Conservation (phyloP, 2,329 filamentous ascomycete genomes). For the Hymenoscyphus albidus region DNA sequence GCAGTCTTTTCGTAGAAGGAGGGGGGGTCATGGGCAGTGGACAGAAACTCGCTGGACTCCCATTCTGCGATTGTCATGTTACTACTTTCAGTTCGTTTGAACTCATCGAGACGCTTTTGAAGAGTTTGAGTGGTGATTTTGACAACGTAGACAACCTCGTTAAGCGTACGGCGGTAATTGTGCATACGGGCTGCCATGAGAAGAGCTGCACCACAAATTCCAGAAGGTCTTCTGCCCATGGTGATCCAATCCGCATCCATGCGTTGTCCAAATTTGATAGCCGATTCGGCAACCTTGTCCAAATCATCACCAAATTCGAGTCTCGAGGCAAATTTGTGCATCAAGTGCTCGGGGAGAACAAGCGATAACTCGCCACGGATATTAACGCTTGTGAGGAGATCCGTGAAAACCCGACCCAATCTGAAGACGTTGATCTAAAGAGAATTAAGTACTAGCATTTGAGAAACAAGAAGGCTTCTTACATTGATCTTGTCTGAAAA, state of each 20-base stretch:
- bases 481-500: slow-evolving; percentile 75
- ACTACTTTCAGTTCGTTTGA: slow-evolving; percentile 80
- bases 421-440: slow-evolving; percentile 81
- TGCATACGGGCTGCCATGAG: slow-evolving; percentile 97
- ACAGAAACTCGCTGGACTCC: slow-evolving; percentile 65
- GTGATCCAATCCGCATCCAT: slow-evolving; percentile 99
- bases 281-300: slow-evolving; percentile 81
- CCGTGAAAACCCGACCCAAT: slow-evolving; percentile 85
- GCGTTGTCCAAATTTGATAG: slow-evolving; percentile 78
- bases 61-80: slow-evolving; percentile 86
- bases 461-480: slow-evolving; percentile 18
- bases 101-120: slow-evolving; percentile 86
- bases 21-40: slow-evolving; percentile 76
- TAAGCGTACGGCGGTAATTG: slow-evolving; percentile 88
- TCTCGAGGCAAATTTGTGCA: slow-evolving; percentile 84
- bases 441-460: slow-evolving; percentile 30
- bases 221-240: slow-evolving; percentile 86
- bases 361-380: slow-evolving; percentile 62
- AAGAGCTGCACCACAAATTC: slow-evolving; percentile 89
- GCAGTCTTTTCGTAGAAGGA: slow-evolving; percentile 68
- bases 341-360: slow-evolving; percentile 83
- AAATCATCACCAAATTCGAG: slow-evolving; percentile 85
- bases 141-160: slow-evolving; percentile 96
- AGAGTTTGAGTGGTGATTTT: slow-evolving; percentile 95
- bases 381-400: slow-evolving; percentile 67